Conservation (phyloP, 306 rosid species). For the Vachellia pachyceras region DNA sequence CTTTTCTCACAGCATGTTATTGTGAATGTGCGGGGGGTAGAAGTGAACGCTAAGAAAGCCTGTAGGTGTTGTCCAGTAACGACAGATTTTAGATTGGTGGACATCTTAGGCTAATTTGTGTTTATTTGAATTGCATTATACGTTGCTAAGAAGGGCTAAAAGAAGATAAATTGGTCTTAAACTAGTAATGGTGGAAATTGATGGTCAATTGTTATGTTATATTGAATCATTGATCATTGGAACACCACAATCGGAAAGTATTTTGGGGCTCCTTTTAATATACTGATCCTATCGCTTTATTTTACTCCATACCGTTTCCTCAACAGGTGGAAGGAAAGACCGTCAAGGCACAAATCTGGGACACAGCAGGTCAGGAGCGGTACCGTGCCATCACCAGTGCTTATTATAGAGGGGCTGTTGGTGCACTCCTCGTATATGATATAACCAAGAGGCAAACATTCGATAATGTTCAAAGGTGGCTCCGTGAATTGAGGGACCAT, state of each 20-base stretch:
- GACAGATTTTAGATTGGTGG: not conserved
- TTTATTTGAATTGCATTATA: not conserved
- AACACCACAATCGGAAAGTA: not conserved
- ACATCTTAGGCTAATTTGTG: not conserved
- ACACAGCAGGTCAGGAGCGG: constrained; percentile 99
- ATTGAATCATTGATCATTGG: constrained; percentile 16
- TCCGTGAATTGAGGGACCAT: constrained; percentile 95
- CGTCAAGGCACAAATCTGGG: constrained; percentile 99
- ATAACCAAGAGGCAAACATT: constrained; percentile 94
- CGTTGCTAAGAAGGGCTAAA: not conserved
- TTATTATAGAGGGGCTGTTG: constrained; percentile 98
- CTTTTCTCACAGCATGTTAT: not conserved
- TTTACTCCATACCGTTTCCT: not conserved
- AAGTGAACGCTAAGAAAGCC: not conserved
- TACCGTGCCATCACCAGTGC: constrained; percentile 99
- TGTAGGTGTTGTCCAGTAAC: not conserved
- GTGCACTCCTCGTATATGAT: constrained; percentile 95
- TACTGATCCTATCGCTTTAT: constrained; percentile 18
- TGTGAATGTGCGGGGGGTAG: not conserved
- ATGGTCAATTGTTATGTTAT: not conserved
- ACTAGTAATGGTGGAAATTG: not conserved
- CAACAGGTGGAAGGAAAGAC: constrained; percentile 94
- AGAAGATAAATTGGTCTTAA: not conserved
- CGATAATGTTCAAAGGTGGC: constrained; percentile 96
- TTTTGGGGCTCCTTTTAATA: constrained; percentile 16